Conservation (phyloP, 192 early-diverging fungal species). For the Phycomyces nitens region DNA sequence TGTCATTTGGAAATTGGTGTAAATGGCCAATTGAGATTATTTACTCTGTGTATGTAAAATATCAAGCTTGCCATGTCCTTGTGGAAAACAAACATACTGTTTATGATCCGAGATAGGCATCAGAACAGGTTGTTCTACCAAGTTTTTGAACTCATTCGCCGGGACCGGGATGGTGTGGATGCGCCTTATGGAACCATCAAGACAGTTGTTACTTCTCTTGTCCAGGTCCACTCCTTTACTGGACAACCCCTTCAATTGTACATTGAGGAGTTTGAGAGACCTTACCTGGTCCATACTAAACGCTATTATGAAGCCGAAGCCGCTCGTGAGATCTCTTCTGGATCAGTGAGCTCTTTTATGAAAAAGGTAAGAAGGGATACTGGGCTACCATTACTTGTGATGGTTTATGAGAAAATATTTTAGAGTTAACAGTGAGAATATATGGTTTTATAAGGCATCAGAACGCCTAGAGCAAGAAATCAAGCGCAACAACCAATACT, state of each 20-base stretch:
- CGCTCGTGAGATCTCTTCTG: conserved; percentile 46
- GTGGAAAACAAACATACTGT: conserved; percentile 68
- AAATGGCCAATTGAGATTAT: no score
- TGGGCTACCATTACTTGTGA: not conserved
- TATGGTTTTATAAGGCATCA: conserved; percentile 31
- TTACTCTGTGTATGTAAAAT: not conserved
- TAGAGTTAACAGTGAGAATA: no score
- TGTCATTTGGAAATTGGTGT: no score
- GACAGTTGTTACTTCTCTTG: conserved; percentile 55
- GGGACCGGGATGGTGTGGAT: conserved; percentile 65
- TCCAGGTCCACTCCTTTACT: conserved; percentile 57
- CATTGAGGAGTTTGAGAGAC: conserved; percentile 74
- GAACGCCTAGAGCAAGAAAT: conserved; percentile 62
- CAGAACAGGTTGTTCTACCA: conserved; percentile 65
- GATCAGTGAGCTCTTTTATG: conserved; percentile 71
- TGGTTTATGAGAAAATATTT: no score
- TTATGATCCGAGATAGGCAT: conserved; percentile 52
- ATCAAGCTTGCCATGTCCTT: conserved; percentile 64
- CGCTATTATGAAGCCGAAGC: conserved; percentile 72
- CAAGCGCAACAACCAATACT: conserved; percentile 54
- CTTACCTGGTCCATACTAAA: conserved; percentile 62
- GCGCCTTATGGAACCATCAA: conserved; percentile 51
- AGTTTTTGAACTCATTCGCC: conserved; percentile 63
- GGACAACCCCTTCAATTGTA: conserved; percentile 70
- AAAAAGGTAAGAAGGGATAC: conserved; percentile 37